These are phyloP conservation scores for Pseudoturritis turrita DNA, from an alignment of 345 rosid genomes.

Conservation along the genomic window DNA sequence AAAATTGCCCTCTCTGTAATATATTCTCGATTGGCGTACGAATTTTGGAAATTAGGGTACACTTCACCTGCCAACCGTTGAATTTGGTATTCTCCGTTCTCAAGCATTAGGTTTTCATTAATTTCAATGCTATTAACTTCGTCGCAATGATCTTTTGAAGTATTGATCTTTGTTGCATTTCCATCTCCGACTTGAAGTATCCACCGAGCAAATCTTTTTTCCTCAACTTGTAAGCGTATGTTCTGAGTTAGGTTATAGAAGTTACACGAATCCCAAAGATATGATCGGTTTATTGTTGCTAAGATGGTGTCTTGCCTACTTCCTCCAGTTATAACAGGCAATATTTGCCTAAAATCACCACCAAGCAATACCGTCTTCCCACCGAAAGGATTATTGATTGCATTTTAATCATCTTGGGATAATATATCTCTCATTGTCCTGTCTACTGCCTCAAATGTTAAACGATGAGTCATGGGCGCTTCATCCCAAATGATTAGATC, in stretches of 20 bases:
- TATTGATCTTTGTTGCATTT: neutral
- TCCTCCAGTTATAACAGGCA: neutral
- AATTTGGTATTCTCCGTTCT: neutral
- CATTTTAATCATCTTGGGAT: neutral
- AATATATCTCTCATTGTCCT: neutral
- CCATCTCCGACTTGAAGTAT: neutral
- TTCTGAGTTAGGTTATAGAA: neutral
- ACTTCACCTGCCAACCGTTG: neutral
- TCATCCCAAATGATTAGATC: neutral
- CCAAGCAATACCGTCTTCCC: neutral
- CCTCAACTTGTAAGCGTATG: neutral
- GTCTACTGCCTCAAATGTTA: neutral
- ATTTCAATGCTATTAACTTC: neutral
- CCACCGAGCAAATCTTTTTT: neutral
- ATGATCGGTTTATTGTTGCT: neutral
- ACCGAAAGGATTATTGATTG: neutral
- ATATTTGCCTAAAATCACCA: neutral
- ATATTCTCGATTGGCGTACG: neutral
- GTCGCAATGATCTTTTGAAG: neutral
- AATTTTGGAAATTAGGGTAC: neutral
- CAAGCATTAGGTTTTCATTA: neutral
- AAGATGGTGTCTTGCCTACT: neutral
- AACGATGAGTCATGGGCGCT: neutral
- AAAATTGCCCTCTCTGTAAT: neutral
- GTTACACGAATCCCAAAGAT: neutral